Percentiles rank a stretch among this genome's conserved stretches.
Conservation (phyloP, 176 grass and related monocot genomes). For the Chrysopogon serrulatus region DNA sequence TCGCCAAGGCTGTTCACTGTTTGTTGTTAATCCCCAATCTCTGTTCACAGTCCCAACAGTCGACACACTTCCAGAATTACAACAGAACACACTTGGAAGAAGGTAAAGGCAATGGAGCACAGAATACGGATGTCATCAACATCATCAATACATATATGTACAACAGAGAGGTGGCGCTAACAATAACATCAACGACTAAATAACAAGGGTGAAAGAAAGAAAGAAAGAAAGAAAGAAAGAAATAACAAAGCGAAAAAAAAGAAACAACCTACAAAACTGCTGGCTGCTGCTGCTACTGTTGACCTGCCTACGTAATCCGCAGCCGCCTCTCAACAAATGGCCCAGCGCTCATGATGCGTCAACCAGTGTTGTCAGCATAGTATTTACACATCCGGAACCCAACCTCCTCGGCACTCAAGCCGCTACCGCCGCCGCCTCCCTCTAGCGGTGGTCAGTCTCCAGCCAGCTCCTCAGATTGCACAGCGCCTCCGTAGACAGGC, state of each 20-base stretch:
- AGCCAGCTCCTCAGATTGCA: constrained; percentile 68
- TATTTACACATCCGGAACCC: constrained; percentile 38
- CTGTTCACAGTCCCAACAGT: background rate
- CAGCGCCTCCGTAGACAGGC: constrained; percentile 56
- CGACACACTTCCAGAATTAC: background rate
- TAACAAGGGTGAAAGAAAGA: background rate
- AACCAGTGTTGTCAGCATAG: constrained; percentile 42
- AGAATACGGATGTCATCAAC: background rate
- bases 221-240: background rate
- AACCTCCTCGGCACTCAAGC: no score
- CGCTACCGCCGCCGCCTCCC: no score
- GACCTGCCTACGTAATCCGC: background rate
- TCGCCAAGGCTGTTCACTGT: background rate
- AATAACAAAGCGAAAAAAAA: background rate
- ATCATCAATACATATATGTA: constrained; percentile 27
- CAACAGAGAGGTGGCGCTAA: constrained; percentile 19
- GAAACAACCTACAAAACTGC: constrained; percentile 60
- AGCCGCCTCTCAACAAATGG: constrained; percentile 45
- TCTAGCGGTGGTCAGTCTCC: constrained; percentile 34
- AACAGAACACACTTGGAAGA: background rate
- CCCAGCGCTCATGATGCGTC: background rate
- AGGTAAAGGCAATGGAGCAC: background rate
- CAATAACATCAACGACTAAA: background rate
- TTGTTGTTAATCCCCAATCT: background rate
- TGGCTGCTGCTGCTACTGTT: constrained; percentile 29